Evolutionary conservation across 352 stramenopile genomes (phyloP).

Genomic region (Halophytophthora polymorphica): DNA sequence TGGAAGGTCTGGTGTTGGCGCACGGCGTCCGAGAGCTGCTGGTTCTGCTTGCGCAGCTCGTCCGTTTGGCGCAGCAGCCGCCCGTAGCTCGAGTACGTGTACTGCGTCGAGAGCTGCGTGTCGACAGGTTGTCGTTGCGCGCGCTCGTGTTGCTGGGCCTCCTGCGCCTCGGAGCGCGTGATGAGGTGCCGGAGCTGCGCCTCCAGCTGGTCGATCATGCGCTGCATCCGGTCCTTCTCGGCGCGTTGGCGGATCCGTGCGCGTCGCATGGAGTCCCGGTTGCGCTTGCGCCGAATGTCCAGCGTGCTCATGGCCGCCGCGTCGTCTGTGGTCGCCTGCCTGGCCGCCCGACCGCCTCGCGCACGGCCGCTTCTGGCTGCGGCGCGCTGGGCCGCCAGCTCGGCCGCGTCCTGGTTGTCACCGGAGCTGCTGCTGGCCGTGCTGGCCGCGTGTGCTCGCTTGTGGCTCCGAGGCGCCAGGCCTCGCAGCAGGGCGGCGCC

Average conservation of each 20-base stretch:
- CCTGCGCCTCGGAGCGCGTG: not conserved
- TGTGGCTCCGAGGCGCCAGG: no score
- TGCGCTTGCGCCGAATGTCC: slow-evolving; percentile 31
- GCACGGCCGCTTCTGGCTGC: no score
- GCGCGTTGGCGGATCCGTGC: slow-evolving; percentile 25
- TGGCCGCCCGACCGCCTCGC: no score
- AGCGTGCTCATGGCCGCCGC: slow-evolving; percentile 11
- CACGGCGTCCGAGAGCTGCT: slow-evolving; percentile 9
- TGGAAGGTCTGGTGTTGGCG: slow-evolving; percentile 24
- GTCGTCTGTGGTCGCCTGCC: no score
- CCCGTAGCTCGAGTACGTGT: slow-evolving; percentile 16
- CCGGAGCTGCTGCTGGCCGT: no score
- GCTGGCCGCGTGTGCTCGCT: no score
- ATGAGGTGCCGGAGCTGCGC: slow-evolving; percentile 19
- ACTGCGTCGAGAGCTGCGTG: not conserved
- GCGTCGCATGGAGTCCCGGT: slow-evolving; percentile 47
- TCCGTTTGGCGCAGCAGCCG: slow-evolving; percentile 22
- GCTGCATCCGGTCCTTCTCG: slow-evolving; percentile 23
- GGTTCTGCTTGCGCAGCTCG: slow-evolving; percentile 18
- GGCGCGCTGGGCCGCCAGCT: no score
- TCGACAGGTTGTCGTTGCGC: not conserved
- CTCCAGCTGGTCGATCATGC: slow-evolving; percentile 30
- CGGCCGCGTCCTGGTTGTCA: no score
- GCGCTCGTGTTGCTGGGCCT: not conserved
- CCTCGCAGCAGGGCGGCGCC: no score